Percentiles rank a stretch among this genome's conserved stretches.
These are phyloP conservation scores for Penicillium polonicum DNA, from an alignment of 2,329 filamentous ascomycete genomes.

Conservation along the genomic window DNA sequence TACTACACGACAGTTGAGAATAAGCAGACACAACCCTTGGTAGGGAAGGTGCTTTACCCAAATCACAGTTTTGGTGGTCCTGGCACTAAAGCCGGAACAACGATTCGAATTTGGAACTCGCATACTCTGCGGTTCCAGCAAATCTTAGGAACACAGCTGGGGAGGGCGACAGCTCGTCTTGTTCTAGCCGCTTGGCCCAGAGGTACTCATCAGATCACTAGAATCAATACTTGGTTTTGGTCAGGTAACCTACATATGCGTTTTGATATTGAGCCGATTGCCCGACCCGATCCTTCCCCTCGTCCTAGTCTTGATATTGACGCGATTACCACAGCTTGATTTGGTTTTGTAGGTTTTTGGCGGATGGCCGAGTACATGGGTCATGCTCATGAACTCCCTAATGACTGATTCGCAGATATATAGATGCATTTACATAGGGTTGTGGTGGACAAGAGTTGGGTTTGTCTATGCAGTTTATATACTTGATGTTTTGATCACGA, in stretches of 20 bases:
- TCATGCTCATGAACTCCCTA: too few species aligned
- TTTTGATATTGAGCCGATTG: conserved; percentile 2
- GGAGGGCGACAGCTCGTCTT: not conserved
- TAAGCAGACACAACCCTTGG: not conserved
- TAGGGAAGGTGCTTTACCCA: not conserved
- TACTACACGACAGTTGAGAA: not conserved
- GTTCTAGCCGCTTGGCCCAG: not conserved
- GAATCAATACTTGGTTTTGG: not conserved
- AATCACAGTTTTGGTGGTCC: rapidly evolving
- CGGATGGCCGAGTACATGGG: not conserved
- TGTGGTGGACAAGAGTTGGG: not conserved
- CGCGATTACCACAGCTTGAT: not conserved
- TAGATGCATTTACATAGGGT: not conserved
- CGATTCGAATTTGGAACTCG: not conserved
- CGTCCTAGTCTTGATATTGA: too few species aligned
- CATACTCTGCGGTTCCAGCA: not conserved
- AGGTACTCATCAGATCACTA: not conserved
- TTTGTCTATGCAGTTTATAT: not conserved
- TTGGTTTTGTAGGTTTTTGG: not conserved
- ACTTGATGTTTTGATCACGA: not conserved
- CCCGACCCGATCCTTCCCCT: too few species aligned
- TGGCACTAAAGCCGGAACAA: rapidly evolving
- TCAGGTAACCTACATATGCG: not conserved
- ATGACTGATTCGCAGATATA: not conserved
- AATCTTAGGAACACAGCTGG: not conserved